These are phyloP conservation scores for Phaeophleospora eucalypticola DNA, from an alignment of 2,329 filamentous ascomycete genomes.

Conservation along the genomic window DNA sequence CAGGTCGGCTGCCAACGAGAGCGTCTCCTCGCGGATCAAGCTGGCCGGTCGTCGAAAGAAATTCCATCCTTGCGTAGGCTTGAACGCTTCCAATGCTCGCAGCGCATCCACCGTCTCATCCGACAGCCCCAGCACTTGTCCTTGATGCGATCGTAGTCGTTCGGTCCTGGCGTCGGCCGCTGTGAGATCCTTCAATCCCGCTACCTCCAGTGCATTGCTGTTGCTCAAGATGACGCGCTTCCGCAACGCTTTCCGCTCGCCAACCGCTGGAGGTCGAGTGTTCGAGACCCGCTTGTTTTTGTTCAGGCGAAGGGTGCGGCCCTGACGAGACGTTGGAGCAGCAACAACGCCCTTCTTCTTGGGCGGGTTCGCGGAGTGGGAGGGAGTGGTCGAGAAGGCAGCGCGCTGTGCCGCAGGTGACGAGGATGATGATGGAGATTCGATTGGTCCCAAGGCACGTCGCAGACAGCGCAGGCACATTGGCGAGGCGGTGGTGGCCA, in stretches of 20 bases:
- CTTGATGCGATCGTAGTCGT: slow-evolving; percentile 51
- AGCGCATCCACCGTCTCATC: slow-evolving; percentile 71
- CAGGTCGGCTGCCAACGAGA: slow-evolving; percentile 56
- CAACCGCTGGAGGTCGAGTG: slow-evolving; percentile 44
- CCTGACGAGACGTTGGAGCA: slow-evolving; percentile 18
- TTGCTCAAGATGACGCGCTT: slow-evolving; percentile 92
- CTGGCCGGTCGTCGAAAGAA: slow-evolving; percentile 79
- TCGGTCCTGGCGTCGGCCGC: slow-evolving; percentile 10
- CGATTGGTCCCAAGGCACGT: slow-evolving; percentile 19
- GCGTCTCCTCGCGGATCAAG: slow-evolving; percentile 73
- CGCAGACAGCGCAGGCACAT: slow-evolving; percentile 27
- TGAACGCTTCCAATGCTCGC: slow-evolving; percentile 83
- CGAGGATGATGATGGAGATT: slow-evolving; percentile 3
- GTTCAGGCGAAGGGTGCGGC: slow-evolving; percentile 26
- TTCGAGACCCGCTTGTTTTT: slow-evolving; percentile 29
- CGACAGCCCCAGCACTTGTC: slow-evolving; percentile 66
- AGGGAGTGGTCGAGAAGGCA: slow-evolving; percentile 33
- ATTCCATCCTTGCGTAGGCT: slow-evolving; percentile 80
- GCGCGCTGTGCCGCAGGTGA: slow-evolving; percentile 15
- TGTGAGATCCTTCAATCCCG: slow-evolving; percentile 59
- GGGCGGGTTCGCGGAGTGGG: slow-evolving; percentile 23
- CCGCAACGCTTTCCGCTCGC: slow-evolving; percentile 80
- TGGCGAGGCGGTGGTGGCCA: slow-evolving; percentile 23
- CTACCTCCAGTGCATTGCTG: slow-evolving; percentile 79
- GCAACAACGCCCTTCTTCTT: slow-evolving; percentile 29